Conservation (phyloP, 2,329 filamentous ascomycete species). For the Colletotrichum abscissum region DNA sequence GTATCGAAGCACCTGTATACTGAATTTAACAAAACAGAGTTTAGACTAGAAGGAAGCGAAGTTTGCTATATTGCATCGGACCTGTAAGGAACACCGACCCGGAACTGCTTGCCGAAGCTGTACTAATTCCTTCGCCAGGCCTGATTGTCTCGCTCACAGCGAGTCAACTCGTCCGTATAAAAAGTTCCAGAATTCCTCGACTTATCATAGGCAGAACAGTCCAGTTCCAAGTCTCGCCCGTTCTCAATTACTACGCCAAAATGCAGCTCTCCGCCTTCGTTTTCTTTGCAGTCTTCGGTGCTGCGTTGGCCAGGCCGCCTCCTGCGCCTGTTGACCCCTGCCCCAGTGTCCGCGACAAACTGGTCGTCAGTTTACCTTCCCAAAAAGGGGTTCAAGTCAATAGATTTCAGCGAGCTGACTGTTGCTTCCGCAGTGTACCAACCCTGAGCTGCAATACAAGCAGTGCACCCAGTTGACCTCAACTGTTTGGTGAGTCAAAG, state of each 20-base stretch:
- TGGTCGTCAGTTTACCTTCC: not conserved
- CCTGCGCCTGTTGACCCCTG: not conserved
- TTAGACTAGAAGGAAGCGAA: too few relatives aligned
- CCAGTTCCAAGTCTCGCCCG: too few relatives aligned
- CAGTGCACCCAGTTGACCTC: not conserved
- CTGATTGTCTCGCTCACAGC: too few relatives aligned
- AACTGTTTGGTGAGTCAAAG: not conserved
- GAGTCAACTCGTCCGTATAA: not conserved
- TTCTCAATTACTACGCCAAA: not conserved
- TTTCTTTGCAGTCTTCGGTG: not conserved
- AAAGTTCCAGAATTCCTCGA: not conserved
- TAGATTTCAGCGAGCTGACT: not conserved
- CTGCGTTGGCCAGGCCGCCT: not conserved
- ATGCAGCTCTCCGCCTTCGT: not conserved
- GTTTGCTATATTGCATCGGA: too few relatives aligned
- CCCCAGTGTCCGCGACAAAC: not conserved
- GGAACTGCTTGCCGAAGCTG: too few relatives aligned
- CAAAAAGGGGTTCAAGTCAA: not conserved
- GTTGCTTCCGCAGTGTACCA: not conserved
- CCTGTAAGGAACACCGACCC: too few relatives aligned
- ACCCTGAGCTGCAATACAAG: too few relatives aligned
- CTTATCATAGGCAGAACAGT: not conserved
- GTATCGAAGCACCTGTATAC: too few relatives aligned
- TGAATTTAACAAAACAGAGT: too few relatives aligned
- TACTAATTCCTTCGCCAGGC: fast-evolving